phyloP scores from a whole-genome alignment of 306 rosid genomes.

The Betula pendula region DNA sequence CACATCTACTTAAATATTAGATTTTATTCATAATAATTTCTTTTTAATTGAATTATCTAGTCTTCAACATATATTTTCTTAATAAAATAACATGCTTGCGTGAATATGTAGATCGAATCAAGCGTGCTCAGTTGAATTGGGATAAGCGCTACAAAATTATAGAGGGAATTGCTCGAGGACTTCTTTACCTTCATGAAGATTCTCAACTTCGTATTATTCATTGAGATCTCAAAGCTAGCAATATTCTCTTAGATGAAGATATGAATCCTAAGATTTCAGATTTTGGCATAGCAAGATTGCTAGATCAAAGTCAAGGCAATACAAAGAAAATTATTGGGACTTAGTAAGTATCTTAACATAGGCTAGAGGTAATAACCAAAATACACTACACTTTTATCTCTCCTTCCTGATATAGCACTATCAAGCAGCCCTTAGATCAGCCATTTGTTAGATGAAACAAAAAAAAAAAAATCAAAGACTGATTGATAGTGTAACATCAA shows the following conservation, averaged over 20 bases:
- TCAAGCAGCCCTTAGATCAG: too few relatives aligned
- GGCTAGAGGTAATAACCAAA: too few relatives aligned
- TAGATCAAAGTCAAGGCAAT: neutral
- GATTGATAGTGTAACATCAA: too few relatives aligned
- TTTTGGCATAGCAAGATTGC: neutral
- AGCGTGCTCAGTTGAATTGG: slow-evolving; percentile 21
- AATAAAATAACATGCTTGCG: neutral
- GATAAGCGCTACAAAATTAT: slow-evolving; percentile 2
- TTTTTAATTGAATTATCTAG: neutral
- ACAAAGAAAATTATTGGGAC: slow-evolving; percentile 24
- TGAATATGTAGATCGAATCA: neutral
- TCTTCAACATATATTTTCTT: neutral
- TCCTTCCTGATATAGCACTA: too few relatives aligned
- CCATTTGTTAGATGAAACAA: too few relatives aligned
- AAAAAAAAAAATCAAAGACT: too few relatives aligned
- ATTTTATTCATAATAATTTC: neutral
- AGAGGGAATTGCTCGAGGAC: neutral
- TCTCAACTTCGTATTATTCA: neutral
- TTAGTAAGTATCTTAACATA: slow-evolving; percentile 14
- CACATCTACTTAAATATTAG: neutral
- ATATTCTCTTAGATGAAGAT: slow-evolving; percentile 11
- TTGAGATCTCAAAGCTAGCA: neutral
- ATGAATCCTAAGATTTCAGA: slow-evolving; percentile 6
- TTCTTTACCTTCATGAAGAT: neutral
- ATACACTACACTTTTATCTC: too few relatives aligned